phyloP scores from a whole-genome alignment of 176 grass and related monocot genomes.

The Cenchrus purpureus region DNA sequence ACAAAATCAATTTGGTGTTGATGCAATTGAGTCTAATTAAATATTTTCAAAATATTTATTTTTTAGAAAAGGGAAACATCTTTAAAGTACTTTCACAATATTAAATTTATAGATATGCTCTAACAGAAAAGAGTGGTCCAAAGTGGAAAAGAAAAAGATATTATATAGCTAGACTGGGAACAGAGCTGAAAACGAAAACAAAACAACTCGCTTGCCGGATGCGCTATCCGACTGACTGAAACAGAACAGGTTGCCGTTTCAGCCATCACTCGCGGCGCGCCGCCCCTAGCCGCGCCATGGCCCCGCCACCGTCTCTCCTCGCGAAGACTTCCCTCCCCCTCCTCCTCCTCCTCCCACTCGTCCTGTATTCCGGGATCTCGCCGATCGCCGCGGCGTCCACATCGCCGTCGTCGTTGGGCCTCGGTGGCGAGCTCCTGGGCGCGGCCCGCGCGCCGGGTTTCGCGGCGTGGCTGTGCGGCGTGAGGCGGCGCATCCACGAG shows the following conservation, averaged over 20 bases:
- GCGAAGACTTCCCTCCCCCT: background rate
- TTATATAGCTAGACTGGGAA: no score
- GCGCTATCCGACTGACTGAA: background rate
- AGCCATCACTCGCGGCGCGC: background rate
- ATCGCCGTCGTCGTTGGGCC: background rate
- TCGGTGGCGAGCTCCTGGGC: constrained; percentile 23
- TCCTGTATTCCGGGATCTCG: background rate
- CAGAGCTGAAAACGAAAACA: no score
- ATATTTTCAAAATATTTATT: no score
- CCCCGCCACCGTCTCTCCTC: background rate
- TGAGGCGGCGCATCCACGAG: constrained; percentile 59
- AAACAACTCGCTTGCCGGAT: background rate
- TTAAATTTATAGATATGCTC: no score
- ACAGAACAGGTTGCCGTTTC: background rate
- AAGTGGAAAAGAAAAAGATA: no score
- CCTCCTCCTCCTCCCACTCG: background rate
- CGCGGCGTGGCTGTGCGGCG: constrained; percentile 49
- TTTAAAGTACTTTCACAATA: no score
- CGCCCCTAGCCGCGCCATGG: constrained; percentile 2
- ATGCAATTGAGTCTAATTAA: no score
- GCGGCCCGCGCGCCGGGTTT: constrained; percentile 42
- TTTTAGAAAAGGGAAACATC: no score
- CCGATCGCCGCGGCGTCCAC: background rate
- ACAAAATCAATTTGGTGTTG: no score
- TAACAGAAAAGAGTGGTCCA: no score